phyloP scores from a whole-genome alignment of 1,139 yeast genomes.

The Debaryomyces robertsiae region DNA sequence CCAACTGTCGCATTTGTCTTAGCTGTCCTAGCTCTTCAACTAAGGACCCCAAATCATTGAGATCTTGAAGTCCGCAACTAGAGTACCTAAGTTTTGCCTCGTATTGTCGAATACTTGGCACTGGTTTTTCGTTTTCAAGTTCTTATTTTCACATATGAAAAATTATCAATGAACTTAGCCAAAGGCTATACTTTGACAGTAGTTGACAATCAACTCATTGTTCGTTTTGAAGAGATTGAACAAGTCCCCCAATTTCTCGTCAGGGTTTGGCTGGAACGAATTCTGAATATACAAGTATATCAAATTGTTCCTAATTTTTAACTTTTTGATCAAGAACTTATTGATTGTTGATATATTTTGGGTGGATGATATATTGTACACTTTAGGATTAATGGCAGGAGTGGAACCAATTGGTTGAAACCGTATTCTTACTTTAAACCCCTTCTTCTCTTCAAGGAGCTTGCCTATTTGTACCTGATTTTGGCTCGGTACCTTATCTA shows the following conservation, averaged over 20 bases:
- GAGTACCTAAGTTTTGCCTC: too few species aligned
- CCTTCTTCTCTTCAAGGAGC: conserved; percentile 7
- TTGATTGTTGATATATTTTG: conserved; percentile 51
- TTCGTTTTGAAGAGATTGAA: conserved; percentile 46
- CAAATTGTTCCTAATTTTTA: conserved; percentile 30
- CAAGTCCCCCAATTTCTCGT: conserved; percentile 54
- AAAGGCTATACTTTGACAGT: conserved; percentile 60
- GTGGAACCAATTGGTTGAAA: conserved; percentile 65
- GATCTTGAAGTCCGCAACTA: too few species aligned
- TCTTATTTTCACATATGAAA: too few species aligned
- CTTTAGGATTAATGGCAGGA: conserved; percentile 48
- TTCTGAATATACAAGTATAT: conserved; percentile 53
- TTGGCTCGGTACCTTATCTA: conserved; percentile 22
- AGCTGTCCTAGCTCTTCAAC: too few species aligned
- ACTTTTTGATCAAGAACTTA: conserved; percentile 45
- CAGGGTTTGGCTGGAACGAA: conserved; percentile 63
- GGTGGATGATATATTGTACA: conserved; percentile 49
- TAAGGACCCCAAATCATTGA: too few species aligned
- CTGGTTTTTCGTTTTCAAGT: too few species aligned
- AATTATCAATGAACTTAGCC: too few species aligned
- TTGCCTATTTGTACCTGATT: conserved; percentile 17
- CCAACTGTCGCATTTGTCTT: too few species aligned
- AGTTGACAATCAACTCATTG: conserved; percentile 54
- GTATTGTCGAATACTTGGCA: too few species aligned
- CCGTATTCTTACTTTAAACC: conserved; percentile 43